A percentile compares a stretch with the other conserved stretches of the same genome.
These are phyloP conservation scores for Cytospora mali DNA, from an alignment of 2,329 filamentous ascomycete species.

Conservation along the genomic window DNA sequence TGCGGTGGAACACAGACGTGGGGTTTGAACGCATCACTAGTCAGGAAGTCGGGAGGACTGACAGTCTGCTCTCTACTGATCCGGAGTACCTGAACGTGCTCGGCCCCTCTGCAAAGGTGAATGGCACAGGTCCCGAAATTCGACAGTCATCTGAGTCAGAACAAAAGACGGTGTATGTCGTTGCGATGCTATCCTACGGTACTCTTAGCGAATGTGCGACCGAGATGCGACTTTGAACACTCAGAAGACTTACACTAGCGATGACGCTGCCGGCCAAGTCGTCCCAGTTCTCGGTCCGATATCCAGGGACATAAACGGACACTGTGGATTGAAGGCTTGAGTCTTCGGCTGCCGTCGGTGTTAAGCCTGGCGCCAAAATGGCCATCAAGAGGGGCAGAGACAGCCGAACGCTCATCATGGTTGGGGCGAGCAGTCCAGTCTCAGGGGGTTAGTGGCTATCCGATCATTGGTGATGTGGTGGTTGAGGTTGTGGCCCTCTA, in stretches of 20 bases:
- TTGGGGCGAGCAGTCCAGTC: constrained; percentile 9
- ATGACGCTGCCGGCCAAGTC: constrained; percentile 50
- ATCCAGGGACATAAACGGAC: constrained; percentile 50
- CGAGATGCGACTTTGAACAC: not conserved
- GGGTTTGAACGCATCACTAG: not conserved
- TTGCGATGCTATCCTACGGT: constrained; percentile 43
- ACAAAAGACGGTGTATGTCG: constrained; percentile 54
- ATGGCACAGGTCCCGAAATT: constrained; percentile 50
- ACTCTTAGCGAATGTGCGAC: constrained; percentile 12
- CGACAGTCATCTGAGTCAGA: constrained; percentile 46
- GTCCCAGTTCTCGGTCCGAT: constrained; percentile 46
- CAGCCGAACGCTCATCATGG: constrained; percentile 21
- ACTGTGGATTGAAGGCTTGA: constrained; percentile 41
- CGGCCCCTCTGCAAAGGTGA: constrained; percentile 50
- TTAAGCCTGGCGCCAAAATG: constrained; percentile 20
- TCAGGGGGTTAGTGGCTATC: constrained; percentile 6
- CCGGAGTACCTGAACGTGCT: constrained; percentile 39
- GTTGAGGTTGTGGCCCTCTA: not conserved
- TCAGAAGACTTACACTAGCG: constrained; percentile 42
- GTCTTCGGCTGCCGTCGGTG: constrained; percentile 31
- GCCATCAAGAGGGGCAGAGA: constrained; percentile 18
- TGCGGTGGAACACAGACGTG: constrained; percentile 4
- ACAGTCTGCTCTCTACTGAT: constrained; percentile 17
- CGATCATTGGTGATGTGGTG: constrained; percentile 17
- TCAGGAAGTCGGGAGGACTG: not conserved